Evolutionary conservation across 306 rosid species (phyloP).

Genomic region (Alnus glutinosa): DNA sequence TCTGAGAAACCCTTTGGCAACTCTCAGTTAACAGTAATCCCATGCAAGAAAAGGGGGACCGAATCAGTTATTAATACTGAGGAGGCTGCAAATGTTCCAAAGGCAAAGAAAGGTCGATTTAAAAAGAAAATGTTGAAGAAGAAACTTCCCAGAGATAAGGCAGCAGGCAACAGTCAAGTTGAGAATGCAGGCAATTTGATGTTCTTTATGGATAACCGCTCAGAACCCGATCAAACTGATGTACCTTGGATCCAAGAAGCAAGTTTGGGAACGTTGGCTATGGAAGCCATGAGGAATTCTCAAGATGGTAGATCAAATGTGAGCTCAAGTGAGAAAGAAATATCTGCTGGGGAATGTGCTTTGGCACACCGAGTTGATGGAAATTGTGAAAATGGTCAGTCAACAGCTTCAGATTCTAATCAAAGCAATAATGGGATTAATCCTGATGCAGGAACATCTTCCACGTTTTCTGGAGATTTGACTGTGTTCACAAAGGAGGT

Average conservation of each 20-base stretch:
- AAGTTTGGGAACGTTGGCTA: slow-evolving; percentile 16
- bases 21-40: slow-evolving; percentile 71
- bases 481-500: slow-evolving; percentile 16
- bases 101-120: slow-evolving; percentile 54
- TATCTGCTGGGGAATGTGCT: slow-evolving; percentile 29
- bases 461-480: slow-evolving; percentile 22
- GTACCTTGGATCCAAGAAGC: slow-evolving; percentile 21
- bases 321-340: slow-evolving; percentile 32
- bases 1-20: slow-evolving; percentile 40
- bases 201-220: slow-evolving; percentile 21
- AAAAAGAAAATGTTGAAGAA: slow-evolving; percentile 48
- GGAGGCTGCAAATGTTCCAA: slow-evolving; percentile 41
- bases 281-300: slow-evolving; percentile 27
- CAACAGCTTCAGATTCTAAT: slow-evolving; percentile 27
- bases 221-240: slow-evolving; percentile 18
- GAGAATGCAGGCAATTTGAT: slow-evolving; percentile 15
- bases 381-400: slow-evolving; percentile 29
- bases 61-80: slow-evolving; percentile 33
- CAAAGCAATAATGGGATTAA: slow-evolving; percentile 27
- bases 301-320: slow-evolving; percentile 27
- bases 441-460: slow-evolving; percentile 14
- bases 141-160: slow-evolving; percentile 34
- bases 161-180: slow-evolving; percentile 15
- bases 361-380: slow-evolving; percentile 18
- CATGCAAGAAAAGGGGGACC: slow-evolving; percentile 50